Base-by-base conservation (phyloP, 1,139 yeast genomes). In the Candida labiduridarum region DNA sequence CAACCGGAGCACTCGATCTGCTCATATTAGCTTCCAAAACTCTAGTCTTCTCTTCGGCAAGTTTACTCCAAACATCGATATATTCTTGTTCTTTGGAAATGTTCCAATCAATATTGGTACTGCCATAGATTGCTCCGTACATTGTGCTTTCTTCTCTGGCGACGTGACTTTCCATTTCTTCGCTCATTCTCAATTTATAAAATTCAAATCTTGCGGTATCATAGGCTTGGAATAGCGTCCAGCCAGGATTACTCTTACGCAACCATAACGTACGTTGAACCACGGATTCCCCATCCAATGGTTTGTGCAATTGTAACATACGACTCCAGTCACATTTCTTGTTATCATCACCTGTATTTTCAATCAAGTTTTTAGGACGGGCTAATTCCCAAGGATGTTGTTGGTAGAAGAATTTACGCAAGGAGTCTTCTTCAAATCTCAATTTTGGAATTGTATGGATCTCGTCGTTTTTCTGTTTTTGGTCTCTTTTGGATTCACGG, bases 351-450 rank as follows among this genome's bases (percentile, higher is more conserved):
- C 89, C 89, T 18, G 76, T 72, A 61, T 84, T 87, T 69, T 95
- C 99, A 45, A 91, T 79, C 58, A 94, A 71, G 31, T 84, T 78
- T 65, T 89, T 89, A n/a, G 99, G 97, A 58, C 96, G 82, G 2
- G 99, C 89, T 52, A 92, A 76, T 69, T 94, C 99, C 99, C 99
- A 94, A 11, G 99, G 99, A 68, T 94, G 99, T 66, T 92, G 97
- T 53, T 83, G 84, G 68, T 86, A 94, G 63, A 94, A 94, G 30
- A 88, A 75, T 48, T 80, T 77, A 72, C 99, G 83, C 59, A 94
- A 72, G 60, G 84, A 82, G 68, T 94, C 99, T 68, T 94, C 98
- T 48, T 87, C 73, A 63, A 83, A 91, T 52, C 69, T 71, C 60
- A 94, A 76, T 58, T 83, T 82, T 45, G 87, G 85, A 6, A 90